These are phyloP conservation scores for Blastobotrys malaysiensis DNA, from an alignment of 1,139 yeast species.

Conservation along the genomic window DNA sequence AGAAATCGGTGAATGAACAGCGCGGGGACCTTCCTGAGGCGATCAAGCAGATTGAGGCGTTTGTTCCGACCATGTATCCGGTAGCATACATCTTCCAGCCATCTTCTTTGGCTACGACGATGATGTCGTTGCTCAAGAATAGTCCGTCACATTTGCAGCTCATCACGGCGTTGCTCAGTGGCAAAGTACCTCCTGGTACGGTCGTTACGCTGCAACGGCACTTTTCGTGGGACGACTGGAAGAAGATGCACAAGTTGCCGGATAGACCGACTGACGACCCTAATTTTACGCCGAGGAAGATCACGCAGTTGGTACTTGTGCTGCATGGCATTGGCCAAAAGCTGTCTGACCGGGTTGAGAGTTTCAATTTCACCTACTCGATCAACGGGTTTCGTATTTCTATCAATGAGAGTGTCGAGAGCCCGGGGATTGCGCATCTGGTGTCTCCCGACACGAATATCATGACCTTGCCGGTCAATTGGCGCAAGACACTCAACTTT, in stretches of 20 bases:
- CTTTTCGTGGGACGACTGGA: constrained; percentile 31
- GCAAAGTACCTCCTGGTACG: constrained; percentile 28
- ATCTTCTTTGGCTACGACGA: constrained; percentile 14
- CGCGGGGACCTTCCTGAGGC: constrained; percentile 6
- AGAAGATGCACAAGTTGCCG: constrained; percentile 25
- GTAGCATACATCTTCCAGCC: constrained; percentile 23
- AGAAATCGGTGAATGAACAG: constrained; percentile 4
- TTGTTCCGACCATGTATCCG: constrained; percentile 15
- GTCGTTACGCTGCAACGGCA: constrained; percentile 24
- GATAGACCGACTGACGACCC: constrained; percentile 30
- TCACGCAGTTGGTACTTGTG: constrained; percentile 64
- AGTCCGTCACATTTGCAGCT: constrained; percentile 21
- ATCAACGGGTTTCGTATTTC: constrained; percentile 59
- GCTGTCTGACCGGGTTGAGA: constrained; percentile 70
- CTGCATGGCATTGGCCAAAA: constrained; percentile 95
- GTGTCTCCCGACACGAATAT: constrained; percentile 23
- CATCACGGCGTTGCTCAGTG: constrained; percentile 25
- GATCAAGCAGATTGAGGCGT: constrained; percentile 7
- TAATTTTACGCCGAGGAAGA: constrained; percentile 25
- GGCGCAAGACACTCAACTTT: constrained; percentile 36
- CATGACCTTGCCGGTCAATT: constrained; percentile 38
- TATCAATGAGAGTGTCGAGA: constrained; percentile 27
- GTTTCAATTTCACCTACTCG: constrained; percentile 83
- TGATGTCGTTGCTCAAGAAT: constrained; percentile 21
- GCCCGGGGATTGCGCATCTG: constrained; percentile 26